These are phyloP conservation scores for Zygotorulaspora danielsina DNA, from an alignment of 805 yeast genomes.

Conservation along the genomic window DNA sequence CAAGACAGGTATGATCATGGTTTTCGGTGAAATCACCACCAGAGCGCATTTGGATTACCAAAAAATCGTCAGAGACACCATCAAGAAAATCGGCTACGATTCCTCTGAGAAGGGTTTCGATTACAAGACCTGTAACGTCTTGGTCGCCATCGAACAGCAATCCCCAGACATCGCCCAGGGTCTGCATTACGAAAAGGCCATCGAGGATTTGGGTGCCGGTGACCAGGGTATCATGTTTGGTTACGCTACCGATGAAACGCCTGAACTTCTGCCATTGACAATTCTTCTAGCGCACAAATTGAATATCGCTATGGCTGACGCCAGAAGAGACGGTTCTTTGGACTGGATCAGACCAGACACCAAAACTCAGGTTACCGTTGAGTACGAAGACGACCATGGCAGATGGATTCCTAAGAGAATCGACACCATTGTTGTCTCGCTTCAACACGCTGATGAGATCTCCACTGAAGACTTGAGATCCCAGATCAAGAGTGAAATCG, in stretches of 20 bases:
- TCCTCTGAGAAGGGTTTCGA: slow-evolving; percentile 94
- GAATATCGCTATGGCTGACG: slow-evolving; percentile 93
- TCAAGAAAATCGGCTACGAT: slow-evolving; percentile 98
- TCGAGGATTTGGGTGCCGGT: slow-evolving; percentile 99
- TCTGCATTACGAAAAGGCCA: slow-evolving; percentile 91
- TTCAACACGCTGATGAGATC: slow-evolving; percentile 97
- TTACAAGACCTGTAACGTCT: slow-evolving; percentile 97
- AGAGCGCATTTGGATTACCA: slow-evolving; percentile 93
- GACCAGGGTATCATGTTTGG: slow-evolving; percentile 99
- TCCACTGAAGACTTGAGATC: slow-evolving; percentile 87
- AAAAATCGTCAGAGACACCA: slow-evolving; percentile 95
- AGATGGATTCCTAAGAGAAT: slow-evolving; percentile 95
- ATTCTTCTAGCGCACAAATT: slow-evolving; percentile 90
- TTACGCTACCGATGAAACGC: slow-evolving; percentile 98
- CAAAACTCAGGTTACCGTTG: slow-evolving; percentile 98
- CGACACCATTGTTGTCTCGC: slow-evolving; percentile 94
- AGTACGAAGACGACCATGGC: slow-evolving; percentile 90
- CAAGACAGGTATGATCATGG: slow-evolving; percentile 99
- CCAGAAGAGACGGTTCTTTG: slow-evolving; percentile 93
- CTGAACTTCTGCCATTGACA: slow-evolving; percentile 94
- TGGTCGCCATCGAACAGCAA: slow-evolving; percentile 99
- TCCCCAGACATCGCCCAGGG: slow-evolving; percentile 99
- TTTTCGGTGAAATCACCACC: slow-evolving; percentile 99
- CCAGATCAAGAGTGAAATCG: slow-evolving; percentile 70
- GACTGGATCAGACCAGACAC: slow-evolving; percentile 99